Evolutionary conservation across 2,329 filamentous ascomycete species (phyloP).

Genomic region (Teratosphaeria epicoccoides): DNA sequence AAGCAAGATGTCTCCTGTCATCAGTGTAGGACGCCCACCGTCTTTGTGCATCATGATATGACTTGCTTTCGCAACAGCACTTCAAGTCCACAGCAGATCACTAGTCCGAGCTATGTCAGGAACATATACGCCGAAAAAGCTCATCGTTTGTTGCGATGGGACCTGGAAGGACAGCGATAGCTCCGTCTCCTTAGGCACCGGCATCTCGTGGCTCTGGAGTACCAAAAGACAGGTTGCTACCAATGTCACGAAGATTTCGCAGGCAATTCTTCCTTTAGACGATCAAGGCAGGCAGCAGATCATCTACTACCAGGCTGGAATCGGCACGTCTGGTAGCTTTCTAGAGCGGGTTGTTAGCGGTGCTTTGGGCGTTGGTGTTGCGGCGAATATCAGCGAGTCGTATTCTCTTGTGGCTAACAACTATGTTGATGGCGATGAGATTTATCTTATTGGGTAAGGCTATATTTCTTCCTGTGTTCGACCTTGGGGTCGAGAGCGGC

Average conservation of each 20-base stretch:
- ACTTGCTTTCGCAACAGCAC: not conserved
- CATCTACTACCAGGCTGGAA: slow-evolving; percentile 21
- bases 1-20: not conserved
- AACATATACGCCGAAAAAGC: not conserved
- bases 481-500: not conserved
- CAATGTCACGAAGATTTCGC: slow-evolving; percentile 18
- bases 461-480: not conserved
- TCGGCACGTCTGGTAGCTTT: slow-evolving; percentile 13
- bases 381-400: slow-evolving; percentile 45
- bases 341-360: slow-evolving; percentile 13
- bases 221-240: not conserved
- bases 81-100: not conserved
- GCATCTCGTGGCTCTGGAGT: not conserved
- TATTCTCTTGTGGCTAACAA: slow-evolving; percentile 53
- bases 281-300: slow-evolving; percentile 14
- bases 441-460: slow-evolving; percentile 30
- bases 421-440: slow-evolving; percentile 36
- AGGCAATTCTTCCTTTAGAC: slow-evolving; percentile 14
- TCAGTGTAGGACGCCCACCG: not conserved
- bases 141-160: not conserved
- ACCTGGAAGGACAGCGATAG: not conserved
- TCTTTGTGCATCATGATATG: not conserved
- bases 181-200: not conserved
- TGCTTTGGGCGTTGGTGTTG: slow-evolving; percentile 20
- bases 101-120: not conserved